phyloP scores from a whole-genome alignment of 2,329 filamentous ascomycete species.

The Colletotrichum simmondsii region DNA sequence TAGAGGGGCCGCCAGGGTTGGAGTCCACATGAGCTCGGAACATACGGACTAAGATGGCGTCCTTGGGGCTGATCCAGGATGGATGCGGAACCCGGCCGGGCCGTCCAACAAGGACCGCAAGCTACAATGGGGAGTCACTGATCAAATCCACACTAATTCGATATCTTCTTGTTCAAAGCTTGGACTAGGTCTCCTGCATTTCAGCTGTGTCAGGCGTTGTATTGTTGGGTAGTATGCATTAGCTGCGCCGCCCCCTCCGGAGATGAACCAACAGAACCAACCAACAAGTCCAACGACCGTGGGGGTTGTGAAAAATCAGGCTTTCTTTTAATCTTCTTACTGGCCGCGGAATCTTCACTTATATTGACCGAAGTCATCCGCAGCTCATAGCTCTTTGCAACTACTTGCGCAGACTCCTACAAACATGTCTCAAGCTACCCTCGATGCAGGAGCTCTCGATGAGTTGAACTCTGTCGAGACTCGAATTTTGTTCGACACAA shows the following conservation, averaged over 20 bases:
- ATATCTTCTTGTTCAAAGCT: too few species aligned
- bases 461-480: slow-evolving; percentile 56
- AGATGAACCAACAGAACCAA: neutral
- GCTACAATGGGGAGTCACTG: too few species aligned
- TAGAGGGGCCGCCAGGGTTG: too few species aligned
- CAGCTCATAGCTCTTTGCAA: too few species aligned
- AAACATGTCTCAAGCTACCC: slow-evolving; percentile 3
- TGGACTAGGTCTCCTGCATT: neutral
- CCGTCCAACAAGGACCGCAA: too few species aligned
- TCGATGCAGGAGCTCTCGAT: slow-evolving; percentile 46
- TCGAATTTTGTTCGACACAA: slow-evolving; percentile 61
- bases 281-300: neutral
- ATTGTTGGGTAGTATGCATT: neutral
- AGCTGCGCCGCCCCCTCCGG: neutral
- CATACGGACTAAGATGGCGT: too few species aligned
- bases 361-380: too few species aligned
- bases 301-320: neutral
- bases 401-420: neutral
- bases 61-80: too few species aligned
- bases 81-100: too few species aligned
- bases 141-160: too few species aligned
- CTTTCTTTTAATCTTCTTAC: neutral
- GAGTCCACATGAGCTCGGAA: too few species aligned
- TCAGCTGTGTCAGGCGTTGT: slow-evolving; percentile 1
- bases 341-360: neutral